These are phyloP conservation scores for Oryza officinalis DNA, from an alignment of 176 grass and related monocot species.

Conservation along the genomic window DNA sequence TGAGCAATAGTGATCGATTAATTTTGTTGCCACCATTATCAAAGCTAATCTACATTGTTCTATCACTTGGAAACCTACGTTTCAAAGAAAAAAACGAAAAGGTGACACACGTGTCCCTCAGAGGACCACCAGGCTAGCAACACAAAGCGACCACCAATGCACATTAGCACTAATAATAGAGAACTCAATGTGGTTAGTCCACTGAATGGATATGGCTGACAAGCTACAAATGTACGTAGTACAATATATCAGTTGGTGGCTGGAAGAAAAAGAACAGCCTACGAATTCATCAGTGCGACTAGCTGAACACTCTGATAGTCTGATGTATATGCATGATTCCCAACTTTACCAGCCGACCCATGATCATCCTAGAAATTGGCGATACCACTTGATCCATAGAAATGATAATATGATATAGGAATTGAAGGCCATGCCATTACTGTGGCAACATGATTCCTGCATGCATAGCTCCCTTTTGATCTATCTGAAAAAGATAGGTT, in stretches of 20 bases:
- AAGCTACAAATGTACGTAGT: not conserved
- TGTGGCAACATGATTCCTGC: not conserved
- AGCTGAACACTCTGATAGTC: conserved; percentile 6
- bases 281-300: not conserved
- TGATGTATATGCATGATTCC: not conserved
- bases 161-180: not conserved
- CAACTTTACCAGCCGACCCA: conserved; percentile 32
- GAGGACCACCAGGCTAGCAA: not conserved
- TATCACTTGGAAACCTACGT: not conserved
- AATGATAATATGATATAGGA: conserved; percentile 5
- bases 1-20: not conserved
- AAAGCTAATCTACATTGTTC: not conserved
- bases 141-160: not conserved
- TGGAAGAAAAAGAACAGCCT: not conserved
- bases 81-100: not conserved
- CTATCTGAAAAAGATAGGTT: conserved; percentile 4
- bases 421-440: not conserved
- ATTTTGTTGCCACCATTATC: not conserved
- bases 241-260: not conserved
- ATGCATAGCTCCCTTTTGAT: not conserved
- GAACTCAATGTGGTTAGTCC: not conserved
- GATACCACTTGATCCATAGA: conserved; percentile 31
- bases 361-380: conserved; percentile 14
- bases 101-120: conserved; percentile 6
- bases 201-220: not conserved